These are phyloP conservation scores for Cyphellophora europaea DNA, from an alignment of 2,329 filamentous ascomycete species.

Conservation along the genomic window DNA sequence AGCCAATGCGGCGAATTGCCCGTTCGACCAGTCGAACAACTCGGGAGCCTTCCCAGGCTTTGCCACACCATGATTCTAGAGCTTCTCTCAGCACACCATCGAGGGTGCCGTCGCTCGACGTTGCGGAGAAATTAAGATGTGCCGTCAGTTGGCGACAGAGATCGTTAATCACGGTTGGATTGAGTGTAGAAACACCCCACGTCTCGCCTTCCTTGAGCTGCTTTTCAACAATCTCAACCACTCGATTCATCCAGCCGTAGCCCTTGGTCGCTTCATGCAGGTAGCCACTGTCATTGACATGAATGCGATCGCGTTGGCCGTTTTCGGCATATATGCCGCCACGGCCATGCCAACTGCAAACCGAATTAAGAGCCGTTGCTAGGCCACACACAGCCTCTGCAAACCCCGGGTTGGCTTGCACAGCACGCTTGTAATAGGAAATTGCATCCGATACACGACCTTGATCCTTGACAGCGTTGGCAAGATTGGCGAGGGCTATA, in stretches of 20 bases:
- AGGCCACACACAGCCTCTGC: conserved; percentile 94
- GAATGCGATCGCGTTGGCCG: conserved; percentile 78
- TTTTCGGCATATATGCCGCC: conserved; percentile 71
- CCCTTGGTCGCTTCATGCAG: conserved; percentile 60
- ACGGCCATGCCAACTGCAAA: conserved; percentile 86
- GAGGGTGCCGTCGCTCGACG: conserved; percentile 11
- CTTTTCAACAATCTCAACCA: conserved; percentile 81
- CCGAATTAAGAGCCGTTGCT: conserved; percentile 89
- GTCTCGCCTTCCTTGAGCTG: conserved; percentile 77
- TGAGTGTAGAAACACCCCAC: conserved; percentile 71
- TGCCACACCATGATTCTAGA: conserved; percentile 55
- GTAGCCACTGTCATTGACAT: conserved; percentile 78
- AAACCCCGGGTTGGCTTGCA: conserved; percentile 87
- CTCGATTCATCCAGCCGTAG: conserved; percentile 79
- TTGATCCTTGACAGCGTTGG: conserved; percentile 96
- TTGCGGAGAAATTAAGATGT: conserved; percentile 17
- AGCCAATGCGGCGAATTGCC: conserved; percentile 64
- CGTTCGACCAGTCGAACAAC: conserved; percentile 78
- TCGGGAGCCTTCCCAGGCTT: conserved; percentile 81
- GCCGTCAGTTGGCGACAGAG: conserved; percentile 39
- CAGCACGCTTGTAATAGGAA: conserved; percentile 79
- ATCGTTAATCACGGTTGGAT: conserved; percentile 39
- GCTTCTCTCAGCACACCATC: conserved; percentile 23
- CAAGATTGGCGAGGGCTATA: conserved; percentile 90
- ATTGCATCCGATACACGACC: conserved; percentile 90